A percentile compares a stretch with the other conserved stretches of the same genome.
Conservation (phyloP, 2,329 filamentous ascomycete genomes). For the Diaporthe ampelina region DNA sequence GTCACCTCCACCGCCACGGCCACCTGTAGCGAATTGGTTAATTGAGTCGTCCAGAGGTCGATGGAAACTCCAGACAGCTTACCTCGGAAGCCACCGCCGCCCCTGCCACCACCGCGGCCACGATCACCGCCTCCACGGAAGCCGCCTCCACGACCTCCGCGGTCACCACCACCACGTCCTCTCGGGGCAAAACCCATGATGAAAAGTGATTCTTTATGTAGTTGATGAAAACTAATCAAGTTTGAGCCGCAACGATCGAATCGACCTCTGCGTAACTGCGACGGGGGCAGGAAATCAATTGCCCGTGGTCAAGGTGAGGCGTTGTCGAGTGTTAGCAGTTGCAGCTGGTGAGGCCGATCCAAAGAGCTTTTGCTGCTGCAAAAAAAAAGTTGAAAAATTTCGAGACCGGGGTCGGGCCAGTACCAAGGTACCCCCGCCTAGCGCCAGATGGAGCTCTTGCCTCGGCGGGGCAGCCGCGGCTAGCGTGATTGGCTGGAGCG, state of each 20-base stretch:
- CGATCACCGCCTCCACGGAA: conserved; percentile 52
- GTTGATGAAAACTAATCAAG: not conserved
- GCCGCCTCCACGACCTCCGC: conserved; percentile 53
- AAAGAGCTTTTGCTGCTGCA: conserved; percentile 37
- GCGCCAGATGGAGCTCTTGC: conserved; percentile 30
- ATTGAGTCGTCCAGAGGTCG: not conserved
- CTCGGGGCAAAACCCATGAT: conserved; percentile 61
- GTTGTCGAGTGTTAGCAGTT: conserved; percentile 30
- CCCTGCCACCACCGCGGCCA: conserved; percentile 50
- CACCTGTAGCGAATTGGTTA: conserved; percentile 36
- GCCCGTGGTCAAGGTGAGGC: conserved; percentile 22
- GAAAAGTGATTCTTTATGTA: conserved; percentile 14
- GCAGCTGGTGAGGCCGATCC: conserved; percentile 35
- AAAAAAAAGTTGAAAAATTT: conserved; percentile 42
- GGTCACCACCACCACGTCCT: conserved; percentile 54
- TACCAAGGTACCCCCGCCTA: conserved; percentile 40
- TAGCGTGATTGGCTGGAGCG: conserved; percentile 32
- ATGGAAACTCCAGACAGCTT: conserved; percentile 26
- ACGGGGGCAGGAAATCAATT: conserved; percentile 29
- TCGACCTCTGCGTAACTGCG: conserved; percentile 26
- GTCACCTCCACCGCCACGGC: conserved; percentile 53
- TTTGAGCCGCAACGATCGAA: conserved; percentile 23
- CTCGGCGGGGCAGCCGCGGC: conserved; percentile 18
- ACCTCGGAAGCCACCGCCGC: conserved; percentile 46
- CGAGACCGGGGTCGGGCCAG: conserved; percentile 31